Evolutionary conservation across 208 protist species (phyloP), one percentile per base, ranked within the genome.

Genomic region (Wallacemonas rigidus): DNA sequence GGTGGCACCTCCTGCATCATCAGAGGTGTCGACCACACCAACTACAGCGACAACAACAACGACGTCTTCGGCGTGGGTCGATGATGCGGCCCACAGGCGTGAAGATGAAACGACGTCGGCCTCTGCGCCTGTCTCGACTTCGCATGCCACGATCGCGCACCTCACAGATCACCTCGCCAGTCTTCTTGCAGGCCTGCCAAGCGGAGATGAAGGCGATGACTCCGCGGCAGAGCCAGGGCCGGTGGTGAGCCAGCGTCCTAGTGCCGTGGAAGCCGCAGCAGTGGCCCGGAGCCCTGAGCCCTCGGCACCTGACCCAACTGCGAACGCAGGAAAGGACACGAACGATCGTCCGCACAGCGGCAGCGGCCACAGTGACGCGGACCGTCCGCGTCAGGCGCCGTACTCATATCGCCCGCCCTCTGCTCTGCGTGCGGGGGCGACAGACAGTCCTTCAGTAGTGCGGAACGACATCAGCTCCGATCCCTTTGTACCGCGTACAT

Each of bases 81-180:
- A 50, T 6, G 45, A 50, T 6, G 45, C 45, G 45, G 8, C 45
- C 45, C 8, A 50, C 8, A 6, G 12, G 45, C 6, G 8, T 6
- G 45, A 50, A 12, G 8, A 50, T 0, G 45, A 50, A 50, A 50
- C 8, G 45, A 50, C 6, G 26, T 26, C 26, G 26, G 26, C 26
- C 26, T 26, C 26, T 26, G 26, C 26, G 26, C 26, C 26, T 26
- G 26, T 26, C 26, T 26, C 26, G 26, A 26, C 26, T 0, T 26
- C 26, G 26, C 26, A 26, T 15, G 11, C 53, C n/a, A 41, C 38
- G 56, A 38, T 41, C 17, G 35, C 7, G 5, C 44, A 15, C 15
- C 43, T 65, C 41, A 65, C 60, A 14, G 60, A 44, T 17, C 60
- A 26, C 60, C 60, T 65, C 11, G 38, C 60, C 15, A 38, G 40